Base-by-base conservation (phyloP, 345 rosid genomes). In the Brassica incana region DNA sequence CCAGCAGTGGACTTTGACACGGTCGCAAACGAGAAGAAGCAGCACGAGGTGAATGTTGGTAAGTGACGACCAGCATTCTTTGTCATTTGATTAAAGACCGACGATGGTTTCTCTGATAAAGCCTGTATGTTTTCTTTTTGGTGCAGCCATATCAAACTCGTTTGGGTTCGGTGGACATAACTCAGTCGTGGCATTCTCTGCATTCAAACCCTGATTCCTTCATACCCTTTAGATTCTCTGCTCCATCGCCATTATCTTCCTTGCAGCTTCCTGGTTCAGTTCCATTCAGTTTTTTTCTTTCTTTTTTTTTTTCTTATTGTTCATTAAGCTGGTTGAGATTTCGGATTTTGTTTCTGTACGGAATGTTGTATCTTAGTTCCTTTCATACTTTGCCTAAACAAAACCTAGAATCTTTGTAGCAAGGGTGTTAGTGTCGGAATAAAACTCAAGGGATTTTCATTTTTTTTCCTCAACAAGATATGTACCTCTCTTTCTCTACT, bases 101-200 rank as follows among this genome's bases (percentile, higher is more conserved):
- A 74, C 61, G 0, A 50, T 0, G 12, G 66, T 36, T 11, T 75
- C 27, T 54, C 72, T 82, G 36, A 73, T 30, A 58, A 25, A 63
- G 65, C 25, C 0, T 33, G 9, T 59, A 29, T 70, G 15, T 54
- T 5, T 72, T 12, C 29, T 10, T 25, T 60, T 67, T 65, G 80
- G 77, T 85, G 72, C 92, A 96, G 98, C 90, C 63, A 96, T 96
- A 69, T 93, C 98, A 54, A 93, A 96, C 84, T 96, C 99, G 1
- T 96, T 93, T 0, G 98, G 99, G 38, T 96, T 96, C 4, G 98
- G 98, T 67, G 99, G 99, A 83, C 99, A 96, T 85, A 96, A 96
- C 91, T 92, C 99, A 0, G 99, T 95, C 0, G 99, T 91, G 25
- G 92, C 90, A 2, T 95, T 95, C 79, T 90, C 98, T 54, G 86